A percentile compares a stretch with the other conserved stretches of the same genome.
Evolutionary conservation across 73 alveolate species (phyloP).

Genomic region (Halteria grandinella): DNA sequence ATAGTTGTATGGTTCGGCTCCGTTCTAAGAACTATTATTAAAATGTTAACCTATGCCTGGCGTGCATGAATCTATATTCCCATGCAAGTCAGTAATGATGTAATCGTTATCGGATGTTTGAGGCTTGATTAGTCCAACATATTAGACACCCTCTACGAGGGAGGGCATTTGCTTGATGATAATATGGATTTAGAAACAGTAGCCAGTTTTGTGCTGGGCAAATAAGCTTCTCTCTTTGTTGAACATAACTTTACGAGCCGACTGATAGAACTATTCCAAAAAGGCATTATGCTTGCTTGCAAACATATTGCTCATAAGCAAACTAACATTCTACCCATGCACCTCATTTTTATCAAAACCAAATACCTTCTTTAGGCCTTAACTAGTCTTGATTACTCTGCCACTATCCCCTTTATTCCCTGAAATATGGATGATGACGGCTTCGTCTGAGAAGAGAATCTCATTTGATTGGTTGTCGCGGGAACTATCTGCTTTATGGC

Average conservation of each 20-base stretch:
- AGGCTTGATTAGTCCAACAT: constrained; percentile 58
- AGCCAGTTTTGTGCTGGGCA: constrained; percentile 48
- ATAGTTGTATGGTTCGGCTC: no score
- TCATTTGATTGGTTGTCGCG: constrained; percentile 30
- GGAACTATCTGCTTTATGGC: constrained; percentile 2
- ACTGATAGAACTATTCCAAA: constrained; percentile 37
- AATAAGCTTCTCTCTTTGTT: constrained; percentile 41
- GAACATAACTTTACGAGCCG: constrained; percentile 46
- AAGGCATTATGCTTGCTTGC: constrained; percentile 43
- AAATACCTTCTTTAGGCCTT: constrained; percentile 50
- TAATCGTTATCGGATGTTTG: constrained; percentile 25
- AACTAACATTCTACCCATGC: constrained; percentile 32
- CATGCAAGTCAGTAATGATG: constrained; percentile 19
- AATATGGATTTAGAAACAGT: constrained; percentile 40
- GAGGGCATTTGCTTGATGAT: constrained; percentile 49
- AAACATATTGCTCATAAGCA: constrained; percentile 40
- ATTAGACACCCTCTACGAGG: constrained; percentile 41
- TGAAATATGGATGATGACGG: constrained; percentile 43
- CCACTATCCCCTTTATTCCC: constrained; percentile 53
- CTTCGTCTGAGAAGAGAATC: constrained; percentile 35
- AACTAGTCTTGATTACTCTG: constrained; percentile 25
- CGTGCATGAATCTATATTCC: constrained; percentile 45
- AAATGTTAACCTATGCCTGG: constrained; percentile 41
- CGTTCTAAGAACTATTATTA: constrained; percentile 17
- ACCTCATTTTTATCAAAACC: constrained; percentile 47